phyloP scores from a whole-genome alignment of 148 eudicot genomes.

The Selenicereus undatus region DNA sequence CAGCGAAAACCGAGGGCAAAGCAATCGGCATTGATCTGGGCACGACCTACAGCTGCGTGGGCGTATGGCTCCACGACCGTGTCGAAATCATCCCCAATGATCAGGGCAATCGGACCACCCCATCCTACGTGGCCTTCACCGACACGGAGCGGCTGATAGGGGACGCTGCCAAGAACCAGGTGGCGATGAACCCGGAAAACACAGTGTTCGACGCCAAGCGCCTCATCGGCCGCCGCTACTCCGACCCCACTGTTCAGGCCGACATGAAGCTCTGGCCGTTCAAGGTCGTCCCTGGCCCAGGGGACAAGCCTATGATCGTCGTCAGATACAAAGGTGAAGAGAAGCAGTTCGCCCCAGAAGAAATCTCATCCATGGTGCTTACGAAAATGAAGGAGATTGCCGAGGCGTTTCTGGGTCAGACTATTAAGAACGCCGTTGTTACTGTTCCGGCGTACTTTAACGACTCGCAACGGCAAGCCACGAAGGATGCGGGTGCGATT shows the following conservation, averaged over 20 bases:
- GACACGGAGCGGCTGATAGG: slow-evolving; percentile 26
- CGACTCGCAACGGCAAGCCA: slow-evolving; percentile 24
- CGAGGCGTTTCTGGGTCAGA: slow-evolving; percentile 21
- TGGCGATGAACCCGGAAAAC: slow-evolving; percentile 26
- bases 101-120: slow-evolving; percentile 28
- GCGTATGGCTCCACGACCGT: slow-evolving; percentile 21
- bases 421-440: slow-evolving; percentile 14
- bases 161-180: slow-evolving; percentile 26
- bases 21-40: slow-evolving; percentile 28
- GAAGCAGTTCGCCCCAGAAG: slow-evolving; percentile 22
- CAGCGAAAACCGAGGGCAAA: slow-evolving; percentile 11
- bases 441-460: slow-evolving; percentile 28
- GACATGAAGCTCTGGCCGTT: slow-evolving; percentile 28
- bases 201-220: slow-evolving; percentile 28
- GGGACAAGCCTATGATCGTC: slow-evolving; percentile 25
- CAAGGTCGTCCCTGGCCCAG: slow-evolving; percentile 24
- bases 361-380: slow-evolving; percentile 22
- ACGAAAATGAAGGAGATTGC: slow-evolving; percentile 24
- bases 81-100: slow-evolving; percentile 30
- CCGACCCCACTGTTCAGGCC: slow-evolving; percentile 18
- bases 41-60: slow-evolving; percentile 29
- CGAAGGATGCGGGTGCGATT: slow-evolving; percentile 23
- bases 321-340: slow-evolving; percentile 20
- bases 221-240: slow-evolving; percentile 24
- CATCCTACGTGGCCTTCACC: slow-evolving; percentile 24